phyloP scores from a whole-genome alignment of 495 filamentous ascomycete genomes.

The Trichoderma parareesei region DNA sequence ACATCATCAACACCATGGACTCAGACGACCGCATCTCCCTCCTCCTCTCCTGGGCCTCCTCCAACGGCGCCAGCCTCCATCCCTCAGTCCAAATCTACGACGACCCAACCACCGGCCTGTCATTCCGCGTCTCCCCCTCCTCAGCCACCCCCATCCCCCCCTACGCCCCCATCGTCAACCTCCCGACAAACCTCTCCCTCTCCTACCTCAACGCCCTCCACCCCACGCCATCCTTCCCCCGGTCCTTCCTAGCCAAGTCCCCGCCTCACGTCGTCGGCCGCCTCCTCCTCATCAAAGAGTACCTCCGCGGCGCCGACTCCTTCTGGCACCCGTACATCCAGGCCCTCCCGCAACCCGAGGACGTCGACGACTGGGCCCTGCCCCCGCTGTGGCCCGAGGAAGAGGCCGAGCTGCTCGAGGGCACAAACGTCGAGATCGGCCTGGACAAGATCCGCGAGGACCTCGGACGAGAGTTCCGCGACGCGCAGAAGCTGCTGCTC shows the following conservation, averaged over 20 bases:
- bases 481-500: conserved; percentile 30
- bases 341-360: conserved; percentile 41
- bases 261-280: conserved; percentile 41
- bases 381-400: conserved; percentile 38
- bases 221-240: conserved; percentile 22
- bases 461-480: conserved; percentile 35
- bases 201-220: conserved; percentile 38
- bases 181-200: conserved; percentile 31
- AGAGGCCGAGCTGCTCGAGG: conserved; percentile 36
- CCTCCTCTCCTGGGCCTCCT: conserved; percentile 28
- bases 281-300: conserved; percentile 41
- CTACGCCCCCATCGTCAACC: conserved; percentile 29
- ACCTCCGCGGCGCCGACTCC: conserved; percentile 36
- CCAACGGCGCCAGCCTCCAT: conserved; percentile 31
- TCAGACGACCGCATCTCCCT: conserved; percentile 12
- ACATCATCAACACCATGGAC: not conserved
- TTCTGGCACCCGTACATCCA: conserved; percentile 45
- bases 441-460: conserved; percentile 35
- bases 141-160: conserved; percentile 13
- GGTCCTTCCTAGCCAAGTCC: conserved; percentile 25
- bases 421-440: conserved; percentile 42
- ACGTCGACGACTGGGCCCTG: conserved; percentile 28
- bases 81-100: conserved; percentile 36
- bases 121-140: conserved; percentile 32
- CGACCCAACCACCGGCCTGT: conserved; percentile 33